These are phyloP conservation scores for Neltuma alba DNA, from an alignment of 306 rosid genomes.

Conservation along the genomic window DNA sequence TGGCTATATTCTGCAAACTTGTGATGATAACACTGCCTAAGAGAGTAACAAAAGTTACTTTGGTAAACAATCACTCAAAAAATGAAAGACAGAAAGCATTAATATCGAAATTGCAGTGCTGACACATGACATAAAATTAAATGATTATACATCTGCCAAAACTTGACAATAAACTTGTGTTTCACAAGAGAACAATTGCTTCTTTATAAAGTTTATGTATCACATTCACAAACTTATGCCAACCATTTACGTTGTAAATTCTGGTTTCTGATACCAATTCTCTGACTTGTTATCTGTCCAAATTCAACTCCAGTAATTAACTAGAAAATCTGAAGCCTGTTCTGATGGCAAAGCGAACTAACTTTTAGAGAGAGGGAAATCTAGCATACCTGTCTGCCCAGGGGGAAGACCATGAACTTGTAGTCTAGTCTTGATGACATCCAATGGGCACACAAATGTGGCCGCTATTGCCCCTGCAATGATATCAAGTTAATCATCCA, in stretches of 20 bases:
- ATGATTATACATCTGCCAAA: constrained; percentile 7
- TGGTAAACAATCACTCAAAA: constrained; percentile 20
- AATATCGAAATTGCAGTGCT: background rate
- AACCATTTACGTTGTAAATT: background rate
- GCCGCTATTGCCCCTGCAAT: constrained; percentile 89
- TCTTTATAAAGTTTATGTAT: background rate
- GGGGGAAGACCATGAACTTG: constrained; percentile 94
- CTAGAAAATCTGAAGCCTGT: background rate
- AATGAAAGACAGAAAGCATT: background rate
- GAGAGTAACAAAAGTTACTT: constrained; percentile 33
- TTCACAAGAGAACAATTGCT: constrained; percentile 20
- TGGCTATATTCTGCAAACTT: constrained; percentile 72
- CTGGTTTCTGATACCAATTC: background rate
- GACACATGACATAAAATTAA: constrained; percentile 12
- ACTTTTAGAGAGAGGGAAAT: background rate
- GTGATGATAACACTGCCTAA: constrained; percentile 80
- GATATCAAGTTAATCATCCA: constrained; percentile 15
- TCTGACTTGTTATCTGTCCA: constrained; percentile 22
- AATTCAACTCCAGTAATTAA: background rate
- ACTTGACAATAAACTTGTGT: constrained; percentile 15
- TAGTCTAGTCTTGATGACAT: constrained; percentile 96
- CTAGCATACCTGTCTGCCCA: constrained; percentile 66
- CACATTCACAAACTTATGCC: constrained; percentile 7
- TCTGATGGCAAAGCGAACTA: background rate
- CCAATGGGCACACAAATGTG: constrained; percentile 92